Percentiles rank a stretch among this genome's conserved stretches.
Conservation (phyloP, 139 green algal species). For the Tetraselmis striata region DNA sequence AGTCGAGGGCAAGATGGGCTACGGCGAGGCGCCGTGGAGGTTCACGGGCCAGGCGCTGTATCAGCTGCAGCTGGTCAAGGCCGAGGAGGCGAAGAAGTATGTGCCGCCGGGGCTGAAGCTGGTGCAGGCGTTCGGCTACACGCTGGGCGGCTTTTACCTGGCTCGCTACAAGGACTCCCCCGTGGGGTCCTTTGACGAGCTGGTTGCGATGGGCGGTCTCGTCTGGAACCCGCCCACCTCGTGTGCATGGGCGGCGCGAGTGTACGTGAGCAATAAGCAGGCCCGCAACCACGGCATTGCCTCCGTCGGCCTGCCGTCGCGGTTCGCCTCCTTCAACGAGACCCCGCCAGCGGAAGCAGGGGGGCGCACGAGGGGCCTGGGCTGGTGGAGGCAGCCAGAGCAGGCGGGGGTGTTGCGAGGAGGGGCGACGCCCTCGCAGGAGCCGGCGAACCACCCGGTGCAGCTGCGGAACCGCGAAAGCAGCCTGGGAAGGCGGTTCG, state of each 20-base stretch:
- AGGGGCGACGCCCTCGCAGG: background rate
- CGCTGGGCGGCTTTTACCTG: constrained; percentile 88
- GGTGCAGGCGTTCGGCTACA: constrained; percentile 83
- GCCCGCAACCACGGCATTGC: constrained; percentile 69
- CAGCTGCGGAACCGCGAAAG: background rate
- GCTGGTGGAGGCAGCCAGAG: background rate
- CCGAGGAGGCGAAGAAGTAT: constrained; percentile 70
- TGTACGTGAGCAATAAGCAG: constrained; percentile 53
- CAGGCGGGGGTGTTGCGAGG: background rate
- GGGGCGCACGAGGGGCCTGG: background rate
- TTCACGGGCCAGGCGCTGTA: constrained; percentile 57
- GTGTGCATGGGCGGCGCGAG: constrained; percentile 84
- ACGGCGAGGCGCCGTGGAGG: background rate
- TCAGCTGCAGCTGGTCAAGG: constrained; percentile 77
- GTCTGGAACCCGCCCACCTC: constrained; percentile 92
- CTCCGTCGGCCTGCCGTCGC: constrained; percentile 71
- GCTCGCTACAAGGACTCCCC: constrained; percentile 86
- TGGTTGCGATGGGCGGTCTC: constrained; percentile 79
- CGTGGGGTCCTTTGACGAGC: constrained; percentile 85
- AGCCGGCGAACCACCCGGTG: constrained; percentile 3
- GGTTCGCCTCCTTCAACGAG: constrained; percentile 58
- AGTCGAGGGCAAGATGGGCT: background rate
- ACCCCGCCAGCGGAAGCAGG: background rate
- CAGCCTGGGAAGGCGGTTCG: background rate
- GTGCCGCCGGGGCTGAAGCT: constrained; percentile 69